These are phyloP conservation scores for Colletotrichum sansevieriae DNA, from an alignment of 2,329 filamentous ascomycete genomes.

Conservation along the genomic window DNA sequence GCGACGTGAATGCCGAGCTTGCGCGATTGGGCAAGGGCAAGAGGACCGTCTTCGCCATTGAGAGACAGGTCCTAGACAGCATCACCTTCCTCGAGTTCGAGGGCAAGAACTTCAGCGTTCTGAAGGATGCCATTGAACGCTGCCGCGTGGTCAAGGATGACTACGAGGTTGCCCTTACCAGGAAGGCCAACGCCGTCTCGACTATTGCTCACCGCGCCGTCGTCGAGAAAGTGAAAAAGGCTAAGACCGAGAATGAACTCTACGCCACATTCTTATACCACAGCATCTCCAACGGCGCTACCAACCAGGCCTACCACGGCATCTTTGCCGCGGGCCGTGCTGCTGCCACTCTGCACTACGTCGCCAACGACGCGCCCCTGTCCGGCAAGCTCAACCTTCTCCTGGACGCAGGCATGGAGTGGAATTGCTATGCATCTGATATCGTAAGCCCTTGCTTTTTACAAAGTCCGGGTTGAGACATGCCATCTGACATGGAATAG, in stretches of 20 bases:
- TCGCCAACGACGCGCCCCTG: conserved; percentile 80
- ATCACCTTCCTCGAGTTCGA: conserved; percentile 73
- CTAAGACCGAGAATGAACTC: conserved; percentile 84
- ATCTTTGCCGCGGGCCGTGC: conserved; percentile 86
- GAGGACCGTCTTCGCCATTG: conserved; percentile 79
- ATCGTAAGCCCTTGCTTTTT: conserved; percentile 55
- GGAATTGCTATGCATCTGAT: conserved; percentile 78
- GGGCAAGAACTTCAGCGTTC: conserved; percentile 63
- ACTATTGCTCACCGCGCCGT: conserved; percentile 75
- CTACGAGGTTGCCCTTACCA: conserved; percentile 80
- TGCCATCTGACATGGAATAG: conserved; percentile 60
- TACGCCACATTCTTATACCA: conserved; percentile 83
- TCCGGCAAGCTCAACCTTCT: conserved; percentile 82
- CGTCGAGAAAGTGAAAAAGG: conserved; percentile 70
- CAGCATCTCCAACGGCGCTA: conserved; percentile 81
- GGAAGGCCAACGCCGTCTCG: conserved; percentile 78
- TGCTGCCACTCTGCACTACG: conserved; percentile 89
- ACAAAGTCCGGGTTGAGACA: neutral
- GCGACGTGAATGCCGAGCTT: conserved; percentile 81
- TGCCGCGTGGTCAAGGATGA: conserved; percentile 79
- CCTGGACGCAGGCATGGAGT: conserved; percentile 86
- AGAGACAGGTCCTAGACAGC: conserved; percentile 79
- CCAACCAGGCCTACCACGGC: conserved; percentile 87
- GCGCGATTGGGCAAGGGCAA: conserved; percentile 61
- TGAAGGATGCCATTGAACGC: conserved; percentile 75